Conservation (phyloP, 2,329 filamentous ascomycete species). For the Ophiostoma perfectum region DNA sequence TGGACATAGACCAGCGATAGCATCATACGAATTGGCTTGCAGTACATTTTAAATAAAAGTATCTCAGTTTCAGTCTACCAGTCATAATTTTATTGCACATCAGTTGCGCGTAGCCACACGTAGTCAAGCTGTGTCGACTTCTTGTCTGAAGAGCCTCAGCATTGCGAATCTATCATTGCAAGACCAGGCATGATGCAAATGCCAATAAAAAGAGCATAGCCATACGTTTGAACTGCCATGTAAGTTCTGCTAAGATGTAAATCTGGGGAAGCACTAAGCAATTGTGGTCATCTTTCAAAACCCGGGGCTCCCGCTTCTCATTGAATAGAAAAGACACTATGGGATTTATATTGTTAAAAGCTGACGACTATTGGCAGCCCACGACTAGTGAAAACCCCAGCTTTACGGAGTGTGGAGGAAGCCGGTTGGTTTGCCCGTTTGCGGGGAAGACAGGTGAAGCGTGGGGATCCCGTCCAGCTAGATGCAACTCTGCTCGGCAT, state of each 20-base stretch:
- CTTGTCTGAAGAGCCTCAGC: too few relatives aligned
- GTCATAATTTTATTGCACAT: too few relatives aligned
- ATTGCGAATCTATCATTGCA: too few relatives aligned
- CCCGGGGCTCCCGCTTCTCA: not conserved
- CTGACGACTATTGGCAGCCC: not conserved
- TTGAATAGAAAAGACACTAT: not conserved
- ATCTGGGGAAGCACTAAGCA: not conserved
- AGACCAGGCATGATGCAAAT: too few relatives aligned
- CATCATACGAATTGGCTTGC: too few relatives aligned
- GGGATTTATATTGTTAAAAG: not conserved
- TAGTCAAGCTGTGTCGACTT: too few relatives aligned
- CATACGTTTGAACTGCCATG: too few relatives aligned
- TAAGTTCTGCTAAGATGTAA: not conserved
- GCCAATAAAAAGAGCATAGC: too few relatives aligned
- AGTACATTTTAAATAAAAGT: too few relatives aligned
- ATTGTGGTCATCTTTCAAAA: not conserved
- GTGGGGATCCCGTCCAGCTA: not conserved
- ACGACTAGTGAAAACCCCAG: not conserved
- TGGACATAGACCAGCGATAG: too few relatives aligned
- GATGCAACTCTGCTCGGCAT: constrained; percentile 2
- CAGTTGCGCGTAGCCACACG: too few relatives aligned
- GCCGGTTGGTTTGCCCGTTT: constrained; percentile 10
- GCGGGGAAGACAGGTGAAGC: constrained; percentile 5
- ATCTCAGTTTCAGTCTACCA: too few relatives aligned
- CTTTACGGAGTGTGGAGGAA: constrained; percentile 10